A percentile compares a stretch with the other conserved stretches of the same genome.
Evolutionary conservation across 805 yeast species (phyloP).

Genomic region (Kazachstania taianensis): DNA sequence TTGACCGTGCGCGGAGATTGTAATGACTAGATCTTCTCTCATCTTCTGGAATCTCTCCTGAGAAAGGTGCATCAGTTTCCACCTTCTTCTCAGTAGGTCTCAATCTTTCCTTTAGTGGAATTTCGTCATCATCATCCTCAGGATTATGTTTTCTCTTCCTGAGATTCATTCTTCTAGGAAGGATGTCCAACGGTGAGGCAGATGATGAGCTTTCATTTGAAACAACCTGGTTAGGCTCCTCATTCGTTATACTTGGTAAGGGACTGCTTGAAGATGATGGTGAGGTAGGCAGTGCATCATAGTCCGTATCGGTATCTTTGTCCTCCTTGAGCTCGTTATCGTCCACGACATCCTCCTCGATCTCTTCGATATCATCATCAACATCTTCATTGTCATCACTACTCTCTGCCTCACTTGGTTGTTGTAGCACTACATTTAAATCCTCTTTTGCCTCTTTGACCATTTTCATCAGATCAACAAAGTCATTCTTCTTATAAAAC

Average conservation of each 20-base stretch:
- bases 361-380: conserved; percentile 4
- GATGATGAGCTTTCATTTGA: conserved; percentile 2
- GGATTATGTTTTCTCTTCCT: conserved; percentile 4
- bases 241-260: no score
- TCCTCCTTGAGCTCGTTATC: conserved; percentile 5
- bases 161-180: conserved; percentile 1
- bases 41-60: conserved; percentile 16
- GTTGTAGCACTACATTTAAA: conserved; percentile 16
- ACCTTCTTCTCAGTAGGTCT: conserved; percentile 23
- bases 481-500: conserved; percentile 21
- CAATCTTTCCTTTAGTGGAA: conserved; percentile 10
- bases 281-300: conserved; percentile 2
- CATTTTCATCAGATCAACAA: conserved; percentile 21
- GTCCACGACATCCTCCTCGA: conserved; percentile 3
- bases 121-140: conserved; percentile 1
- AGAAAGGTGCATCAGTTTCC: conserved; percentile 19
- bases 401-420: conserved; percentile 6
- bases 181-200: not conserved
- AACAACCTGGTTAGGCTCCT: no score
- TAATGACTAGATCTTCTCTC: conserved; percentile 26
- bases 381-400: conserved; percentile 5
- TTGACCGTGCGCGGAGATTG: conserved; percentile 26
- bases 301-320: not conserved
- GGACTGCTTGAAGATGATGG: not conserved
- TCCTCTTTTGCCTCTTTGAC: conserved; percentile 24